Base-by-base conservation (phyloP, 768 basidiomycete genomes). In the Hygrophorus russula region DNA sequence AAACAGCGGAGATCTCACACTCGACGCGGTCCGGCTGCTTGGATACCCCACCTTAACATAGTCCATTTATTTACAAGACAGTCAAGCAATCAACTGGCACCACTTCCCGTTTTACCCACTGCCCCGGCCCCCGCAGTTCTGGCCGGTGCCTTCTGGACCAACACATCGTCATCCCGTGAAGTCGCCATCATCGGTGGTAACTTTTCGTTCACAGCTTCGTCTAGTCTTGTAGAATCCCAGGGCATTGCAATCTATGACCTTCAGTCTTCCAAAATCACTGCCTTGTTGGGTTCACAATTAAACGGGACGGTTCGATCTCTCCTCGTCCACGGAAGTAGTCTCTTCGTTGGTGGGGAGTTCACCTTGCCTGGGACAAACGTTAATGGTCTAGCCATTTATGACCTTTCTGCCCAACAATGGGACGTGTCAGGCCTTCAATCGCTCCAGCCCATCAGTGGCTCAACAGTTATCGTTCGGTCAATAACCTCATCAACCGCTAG, bases 291-390 rank as follows among this genome's bases (percentile, higher is more conserved):
- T 3, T 54, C 70, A 24, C 74, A 79, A 49, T 55, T 89, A 32
- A 74, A 74, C 35, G 94, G 94, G 8, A 75, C 80, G 0, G 89
- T 97, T 24, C 75, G 73, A 24, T 59, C 82, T n/a, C 63, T 97
- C 2, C 63, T 82, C 14, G 86, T 96, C 11, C 70, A 80, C 34
- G 74, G 67, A n/a, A 64, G 80, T 42, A 63, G 65, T 28, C 66
- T 94, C 9, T 94, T 78, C 58, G 68, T 96, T 31, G 94, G 91
- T 0, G 94, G 94, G 34, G 72, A 87, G 56, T 94, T 89, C 56
- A 79, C 73, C 13, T 58, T 85, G 44, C 53, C 68, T 4, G 74
- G 71, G n/a, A 60, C 71, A 33, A 63, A 62, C 30, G 70, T 70
- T 24, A 80, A 78, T 46, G 84, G 84, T 19, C 73, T 97, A 38